Evolutionary conservation across 345 rosid genomes (phyloP), one percentile per base, ranked within the genome.

Genomic region (Adansonia digitata): DNA sequence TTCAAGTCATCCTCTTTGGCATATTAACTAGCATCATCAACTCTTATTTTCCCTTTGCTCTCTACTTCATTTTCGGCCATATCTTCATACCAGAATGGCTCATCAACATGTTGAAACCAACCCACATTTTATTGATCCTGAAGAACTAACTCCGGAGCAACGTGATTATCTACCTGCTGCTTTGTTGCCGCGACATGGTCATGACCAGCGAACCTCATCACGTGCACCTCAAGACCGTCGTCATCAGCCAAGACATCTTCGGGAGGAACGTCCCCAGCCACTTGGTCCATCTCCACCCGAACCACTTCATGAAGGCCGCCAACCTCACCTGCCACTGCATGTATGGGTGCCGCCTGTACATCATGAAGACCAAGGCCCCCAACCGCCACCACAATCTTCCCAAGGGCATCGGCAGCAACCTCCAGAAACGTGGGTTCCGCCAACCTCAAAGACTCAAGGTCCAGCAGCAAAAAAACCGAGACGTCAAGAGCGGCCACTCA

Each of bases 1-100:
- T 73, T 51, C 75, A 93, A 89, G 96, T 83, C 79, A 88, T 85
- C 84, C 82, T 81, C 81, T 74, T 76, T 74, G 22, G 77, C 78
- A 40, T 60, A 43, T 48, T 75, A 76, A 34, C 13, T 27, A 49
- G 2, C 17, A 60, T 52, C 81, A 79, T 40, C 70, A 43, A 74
- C 46, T 74, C 70, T 73, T 77, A 68, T 80, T 73, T 55, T 27
- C 39, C 72, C 37, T 27, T 20, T 49, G 29, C 46, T 56, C 69
- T 34, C 59, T 22, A 26, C 78, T 57, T 37, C 60, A 49, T 45
- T 40, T 63, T 26, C 5, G 10, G 2, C 26, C 53, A 5, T 55
- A 42, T 57, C 46, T 22, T 45, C 40, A 8, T 7, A 22, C 71
- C 31, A 62, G 68, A 75, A 88, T 89, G 94, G 52, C 81, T 78